Evolutionary conservation across 108 stramenopile species (phyloP), one percentile per base, ranked within the genome.

Genomic region (Pseudonitzschia multiseries): DNA sequence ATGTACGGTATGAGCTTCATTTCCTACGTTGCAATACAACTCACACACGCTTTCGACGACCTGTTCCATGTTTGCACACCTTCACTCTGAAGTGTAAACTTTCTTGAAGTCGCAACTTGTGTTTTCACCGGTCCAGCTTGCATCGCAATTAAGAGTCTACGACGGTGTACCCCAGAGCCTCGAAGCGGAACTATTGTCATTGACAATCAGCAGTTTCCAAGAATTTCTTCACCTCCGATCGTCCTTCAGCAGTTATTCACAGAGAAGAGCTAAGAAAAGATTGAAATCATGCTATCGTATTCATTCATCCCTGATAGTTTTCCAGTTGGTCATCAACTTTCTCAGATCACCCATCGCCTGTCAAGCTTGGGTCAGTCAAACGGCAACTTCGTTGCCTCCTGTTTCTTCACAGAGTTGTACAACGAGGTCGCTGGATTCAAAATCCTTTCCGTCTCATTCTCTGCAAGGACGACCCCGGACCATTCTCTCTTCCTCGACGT

Each of bases 241-340:
- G 18, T 48, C 46, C 46, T 48, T 48, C 2, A 48, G 4, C 14
- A 48, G 46, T 18, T 10, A 48, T 18, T 18, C 46, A 10, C 4
- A 48, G 4, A 18, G 1, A 48, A 48, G 12, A 48, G 46, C 46
- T 2, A 36, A 59, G 31, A 10, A 24, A 62, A 62, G 27, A 29
- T 62, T 62, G 61, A 40, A 62, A 56, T 8, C 5, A 62, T 62
- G 36, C 61, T 14, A 40, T 33, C 29, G 32, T 62, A 62, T 21
- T 15, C 36, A 40, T 40, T n/a, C 54, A 26, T 2, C 32, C 5
- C 33, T 33, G 31, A 41, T 62, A 36, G n/a, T 62, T 36, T 0
- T 62, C 4, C 17, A 62, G 1, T 33, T 40, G 8, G 32, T 40
- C 15, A 0, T 33, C 12, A 14, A 28, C 0, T 31, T 62, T 41